Percentiles rank a stretch among this genome's conserved stretches.
phyloP scores from a whole-genome alignment of 768 basidiomycete genomes.

The Tylopilus intermedius region DNA sequence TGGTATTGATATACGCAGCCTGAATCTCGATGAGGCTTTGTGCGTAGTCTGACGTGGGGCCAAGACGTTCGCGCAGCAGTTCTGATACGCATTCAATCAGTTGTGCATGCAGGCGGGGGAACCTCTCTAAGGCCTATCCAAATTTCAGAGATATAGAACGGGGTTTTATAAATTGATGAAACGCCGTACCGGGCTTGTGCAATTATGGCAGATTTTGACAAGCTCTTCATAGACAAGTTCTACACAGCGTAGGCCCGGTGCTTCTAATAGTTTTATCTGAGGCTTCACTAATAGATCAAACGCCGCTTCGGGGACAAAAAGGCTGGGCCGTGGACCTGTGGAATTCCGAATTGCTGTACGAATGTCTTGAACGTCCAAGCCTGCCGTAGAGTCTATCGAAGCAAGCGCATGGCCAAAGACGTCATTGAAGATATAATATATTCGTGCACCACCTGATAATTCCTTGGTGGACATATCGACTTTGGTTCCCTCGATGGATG shows the following conservation, averaged over 20 bases:
- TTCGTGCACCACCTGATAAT: slow-evolving; percentile 93
- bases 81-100: slow-evolving; percentile 97
- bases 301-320: slow-evolving; percentile 96
- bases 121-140: slow-evolving; percentile 85
- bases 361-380: slow-evolving; percentile 91
- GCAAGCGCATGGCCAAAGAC: slow-evolving; percentile 90
- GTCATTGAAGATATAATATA: slow-evolving; percentile 99
- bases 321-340: slow-evolving; percentile 90
- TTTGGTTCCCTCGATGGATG: slow-evolving; percentile 95
- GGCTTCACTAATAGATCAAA: slow-evolving; percentile 97
- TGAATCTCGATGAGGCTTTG: slow-evolving; percentile 95
- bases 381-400: slow-evolving; percentile 84
- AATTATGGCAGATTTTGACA: slow-evolving; percentile 99
- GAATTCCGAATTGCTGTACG: slow-evolving; percentile 98
- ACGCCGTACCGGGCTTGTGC: slow-evolving; percentile 75
- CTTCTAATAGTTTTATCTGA: slow-evolving; percentile 93
- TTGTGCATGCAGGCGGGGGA: slow-evolving; percentile 89
- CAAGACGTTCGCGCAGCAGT: slow-evolving; percentile 87
- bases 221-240: slow-evolving; percentile 98
- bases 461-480: slow-evolving; percentile 97
- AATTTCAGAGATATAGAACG: slow-evolving; percentile 12
- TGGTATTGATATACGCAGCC: slow-evolving; percentile 98
- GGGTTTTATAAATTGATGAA: not conserved
- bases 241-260: slow-evolving; percentile 91
- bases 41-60: slow-evolving; percentile 95